These are phyloP conservation scores for Dendrostoma leiphaemia DNA, from an alignment of 2,329 filamentous ascomycete species.

Conservation along the genomic window DNA sequence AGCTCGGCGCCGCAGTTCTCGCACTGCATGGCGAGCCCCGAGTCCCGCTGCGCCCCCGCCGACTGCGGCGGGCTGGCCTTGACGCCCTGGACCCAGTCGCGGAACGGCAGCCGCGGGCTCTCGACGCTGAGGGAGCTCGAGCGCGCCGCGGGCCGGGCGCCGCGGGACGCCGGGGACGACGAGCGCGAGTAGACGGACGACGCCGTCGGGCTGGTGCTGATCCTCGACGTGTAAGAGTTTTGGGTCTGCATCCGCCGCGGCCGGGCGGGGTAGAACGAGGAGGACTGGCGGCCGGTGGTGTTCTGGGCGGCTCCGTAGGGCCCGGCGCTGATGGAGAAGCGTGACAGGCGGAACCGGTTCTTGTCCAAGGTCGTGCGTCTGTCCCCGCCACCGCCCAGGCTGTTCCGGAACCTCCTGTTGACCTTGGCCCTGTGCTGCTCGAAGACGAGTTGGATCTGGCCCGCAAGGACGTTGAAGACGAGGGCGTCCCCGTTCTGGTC, in stretches of 20 bases:
- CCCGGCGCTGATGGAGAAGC: conserved; percentile 10
- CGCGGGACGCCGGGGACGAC: not conserved
- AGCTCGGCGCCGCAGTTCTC: conserved; percentile 13
- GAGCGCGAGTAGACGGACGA: conserved; percentile 14
- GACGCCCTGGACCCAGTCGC: conserved; percentile 17
- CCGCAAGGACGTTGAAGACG: conserved; percentile 11
- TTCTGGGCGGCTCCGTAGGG: not conserved
- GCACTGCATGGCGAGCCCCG: conserved; percentile 15
- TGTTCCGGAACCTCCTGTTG: conserved; percentile 12
- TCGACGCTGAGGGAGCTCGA: conserved; percentile 17
- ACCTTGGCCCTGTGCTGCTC: conserved; percentile 18
- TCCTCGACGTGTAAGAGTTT: conserved; percentile 4
- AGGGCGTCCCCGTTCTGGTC: conserved; percentile 11
- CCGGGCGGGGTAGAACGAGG: not conserved
- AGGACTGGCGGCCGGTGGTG: conserved; percentile 1
- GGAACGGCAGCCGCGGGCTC: conserved; percentile 18
- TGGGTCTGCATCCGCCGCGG: conserved; percentile 2
- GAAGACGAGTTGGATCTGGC: conserved; percentile 18
- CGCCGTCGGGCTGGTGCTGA: conserved; percentile 5
- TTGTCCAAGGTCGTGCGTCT: not conserved
- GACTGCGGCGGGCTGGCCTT: conserved; percentile 3
- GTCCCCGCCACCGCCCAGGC: not conserved
- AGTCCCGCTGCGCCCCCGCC: conserved; percentile 11
- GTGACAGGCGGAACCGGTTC: not conserved
- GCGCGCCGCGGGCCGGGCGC: conserved; percentile 4